phyloP scores from a whole-genome alignment of 2,329 filamentous ascomycete species.

The Penicillium sp. region DNA sequence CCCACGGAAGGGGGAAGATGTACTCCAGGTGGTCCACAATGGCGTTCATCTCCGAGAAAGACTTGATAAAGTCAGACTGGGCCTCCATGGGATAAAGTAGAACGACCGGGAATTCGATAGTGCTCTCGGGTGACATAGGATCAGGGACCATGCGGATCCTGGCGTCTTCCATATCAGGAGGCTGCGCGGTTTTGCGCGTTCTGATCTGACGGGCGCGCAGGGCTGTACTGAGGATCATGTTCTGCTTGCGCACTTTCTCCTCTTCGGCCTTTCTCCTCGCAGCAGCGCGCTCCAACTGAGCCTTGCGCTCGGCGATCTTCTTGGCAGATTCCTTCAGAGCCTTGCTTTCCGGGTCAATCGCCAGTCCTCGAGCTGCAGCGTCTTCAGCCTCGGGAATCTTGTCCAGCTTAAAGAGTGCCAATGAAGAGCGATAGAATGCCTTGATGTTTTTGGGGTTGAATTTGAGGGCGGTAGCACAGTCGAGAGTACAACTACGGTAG shows the following conservation, averaged over 20 bases:
- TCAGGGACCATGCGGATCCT: conserved; percentile 66
- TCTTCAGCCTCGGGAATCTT: conserved; percentile 77
- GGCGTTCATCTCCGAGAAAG: conserved; percentile 71
- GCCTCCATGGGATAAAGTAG: conserved; percentile 78
- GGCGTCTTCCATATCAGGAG: conserved; percentile 87
- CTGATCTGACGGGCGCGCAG: conserved; percentile 67
- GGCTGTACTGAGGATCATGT: conserved; percentile 61
- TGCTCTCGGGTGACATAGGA: conserved; percentile 66
- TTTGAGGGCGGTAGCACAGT: conserved; percentile 74
- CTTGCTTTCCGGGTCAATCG: conserved; percentile 66
- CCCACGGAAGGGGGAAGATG: conserved; percentile 87
- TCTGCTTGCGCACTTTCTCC: conserved; percentile 50
- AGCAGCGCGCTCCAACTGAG: conserved; percentile 54
- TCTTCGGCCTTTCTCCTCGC: conserved; percentile 53
- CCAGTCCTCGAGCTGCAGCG: conserved; percentile 68
- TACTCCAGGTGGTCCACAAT: conserved; percentile 76
- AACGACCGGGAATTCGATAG: conserved; percentile 71
- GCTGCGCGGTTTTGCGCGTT: conserved; percentile 62
- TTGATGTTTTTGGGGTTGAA: conserved; percentile 81
- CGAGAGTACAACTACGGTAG: conserved; percentile 78
- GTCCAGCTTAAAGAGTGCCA: conserved; percentile 73
- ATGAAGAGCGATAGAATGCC: conserved; percentile 80
- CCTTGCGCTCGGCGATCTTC: conserved; percentile 61
- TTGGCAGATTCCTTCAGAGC: conserved; percentile 59
- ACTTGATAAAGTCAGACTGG: conserved; percentile 88